Conservation (phyloP, 768 basidiomycete species). For the Cystobasidium ongulense region DNA sequence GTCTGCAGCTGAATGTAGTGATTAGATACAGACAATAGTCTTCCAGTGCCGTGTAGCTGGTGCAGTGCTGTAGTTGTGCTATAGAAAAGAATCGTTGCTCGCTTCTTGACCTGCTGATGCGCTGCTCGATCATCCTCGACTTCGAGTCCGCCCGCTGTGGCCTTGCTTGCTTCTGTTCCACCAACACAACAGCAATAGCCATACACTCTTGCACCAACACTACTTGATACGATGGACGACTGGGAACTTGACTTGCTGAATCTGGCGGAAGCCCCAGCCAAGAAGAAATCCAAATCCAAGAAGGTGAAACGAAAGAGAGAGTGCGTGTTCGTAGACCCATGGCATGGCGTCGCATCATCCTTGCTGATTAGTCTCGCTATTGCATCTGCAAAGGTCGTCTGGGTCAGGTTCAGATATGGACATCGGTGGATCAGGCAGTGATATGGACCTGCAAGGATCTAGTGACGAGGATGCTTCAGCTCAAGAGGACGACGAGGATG, state of each 20-base stretch:
- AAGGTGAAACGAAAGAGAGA: slow-evolving; percentile 31
- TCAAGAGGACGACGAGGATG: slow-evolving; percentile 1
- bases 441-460: slow-evolving; percentile 4
- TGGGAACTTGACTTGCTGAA: slow-evolving; percentile 30
- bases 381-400: slow-evolving; percentile 8
- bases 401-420: slow-evolving; percentile 27
- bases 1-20: no score
- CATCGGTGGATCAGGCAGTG: not conserved
- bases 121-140: not conserved
- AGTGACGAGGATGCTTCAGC: not conserved
- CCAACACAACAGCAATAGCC: not conserved
- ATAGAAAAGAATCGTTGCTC: no score
- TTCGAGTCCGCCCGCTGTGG: not conserved
- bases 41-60: no score
- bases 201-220: not conserved
- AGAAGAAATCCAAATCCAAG: slow-evolving; percentile 15
- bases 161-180: not conserved
- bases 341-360: not conserved
- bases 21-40: no score
- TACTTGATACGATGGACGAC: slow-evolving; percentile 25
- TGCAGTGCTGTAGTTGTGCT: no score
- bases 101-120: no score
- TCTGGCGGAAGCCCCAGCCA: slow-evolving; percentile 28
- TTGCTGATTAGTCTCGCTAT: not conserved
- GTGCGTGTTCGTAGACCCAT: not conserved